phyloP scores from a whole-genome alignment of 1,284 basidiomycete species.

The Rhodotorula sp. region DNA sequence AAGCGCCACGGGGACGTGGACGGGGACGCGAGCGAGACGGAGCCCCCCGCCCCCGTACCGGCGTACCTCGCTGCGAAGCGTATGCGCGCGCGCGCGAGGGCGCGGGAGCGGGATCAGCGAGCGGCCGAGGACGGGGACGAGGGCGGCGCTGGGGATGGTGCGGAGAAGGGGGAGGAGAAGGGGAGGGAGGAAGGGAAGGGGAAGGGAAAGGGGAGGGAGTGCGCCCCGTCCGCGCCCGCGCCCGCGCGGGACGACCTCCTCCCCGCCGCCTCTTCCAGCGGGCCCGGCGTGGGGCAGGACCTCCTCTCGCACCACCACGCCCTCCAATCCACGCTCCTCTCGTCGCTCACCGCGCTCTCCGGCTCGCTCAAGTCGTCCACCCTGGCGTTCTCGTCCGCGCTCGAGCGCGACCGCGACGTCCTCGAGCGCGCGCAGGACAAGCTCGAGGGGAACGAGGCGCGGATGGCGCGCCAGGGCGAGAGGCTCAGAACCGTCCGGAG shows the following conservation, averaged over 20 bases:
- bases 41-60: slow-evolving; percentile 1
- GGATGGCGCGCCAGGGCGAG: slow-evolving; percentile 65
- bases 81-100: not conserved
- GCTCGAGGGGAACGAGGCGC: slow-evolving; percentile 66
- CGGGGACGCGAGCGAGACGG: not conserved
- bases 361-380: slow-evolving; percentile 15
- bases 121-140: not conserved
- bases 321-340: slow-evolving; percentile 32
- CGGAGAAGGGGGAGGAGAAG: not conserved
- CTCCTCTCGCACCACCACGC: slow-evolving; percentile 37
- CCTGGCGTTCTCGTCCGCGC: slow-evolving; percentile 58
- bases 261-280: slow-evolving; percentile 4
- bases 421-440: slow-evolving; percentile 65
- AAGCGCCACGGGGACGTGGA: not conserved
- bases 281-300: slow-evolving; percentile 1
- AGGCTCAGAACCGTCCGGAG: slow-evolving; percentile 64
- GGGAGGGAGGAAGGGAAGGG: not conserved
- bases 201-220: no score
- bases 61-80: slow-evolving; percentile 7
- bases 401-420: slow-evolving; percentile 68
- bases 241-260: slow-evolving; percentile 12
- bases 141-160: not conserved
- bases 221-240: not conserved
- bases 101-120: not conserved
- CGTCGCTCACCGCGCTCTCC: slow-evolving; percentile 31